Conservation (phyloP, 2,329 filamentous ascomycete species). For the Diaporthe ilicicola region DNA sequence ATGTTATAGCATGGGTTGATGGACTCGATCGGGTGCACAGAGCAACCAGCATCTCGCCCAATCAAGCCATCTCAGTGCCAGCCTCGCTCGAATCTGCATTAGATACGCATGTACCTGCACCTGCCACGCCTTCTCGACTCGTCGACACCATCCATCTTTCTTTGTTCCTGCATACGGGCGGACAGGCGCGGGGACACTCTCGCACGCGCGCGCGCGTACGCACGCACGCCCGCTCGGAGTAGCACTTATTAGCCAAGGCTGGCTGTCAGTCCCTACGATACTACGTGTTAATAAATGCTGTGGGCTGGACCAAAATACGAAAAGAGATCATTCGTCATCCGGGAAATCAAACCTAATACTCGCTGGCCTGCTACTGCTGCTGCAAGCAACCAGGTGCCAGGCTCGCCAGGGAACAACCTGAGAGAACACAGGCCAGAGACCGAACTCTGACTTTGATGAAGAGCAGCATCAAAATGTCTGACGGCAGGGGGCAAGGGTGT, state of each 20-base stretch:
- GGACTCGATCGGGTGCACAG: constrained; percentile 10
- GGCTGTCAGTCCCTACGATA: not conserved
- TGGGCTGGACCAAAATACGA: not conserved
- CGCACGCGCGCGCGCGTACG: not conserved
- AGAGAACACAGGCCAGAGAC: not conserved
- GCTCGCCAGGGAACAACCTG: constrained; percentile 3
- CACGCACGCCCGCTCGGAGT: not conserved
- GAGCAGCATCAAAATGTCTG: constrained; percentile 24
- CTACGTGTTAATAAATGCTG: not conserved
- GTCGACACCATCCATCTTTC: not conserved
- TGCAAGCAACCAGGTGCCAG: not conserved
- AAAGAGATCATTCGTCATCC: not conserved
- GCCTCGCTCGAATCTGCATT: not conserved
- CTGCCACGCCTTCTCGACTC: not conserved
- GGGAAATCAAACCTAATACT: not conserved
- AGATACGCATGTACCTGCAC: not conserved
- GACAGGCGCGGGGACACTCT: constrained; percentile 5
- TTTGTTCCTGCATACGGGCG: constrained; percentile 17
- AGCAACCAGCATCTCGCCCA: constrained; percentile 20
- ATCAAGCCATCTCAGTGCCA: not conserved
- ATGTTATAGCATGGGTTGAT: not conserved
- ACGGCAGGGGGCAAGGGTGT: constrained; percentile 4
- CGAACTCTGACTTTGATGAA: constrained; percentile 17
- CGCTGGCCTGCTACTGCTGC: not conserved
- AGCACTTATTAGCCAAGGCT: not conserved